These are phyloP conservation scores for Aspergillus ibericus DNA, from an alignment of 2,329 filamentous ascomycete species.

Conservation along the genomic window DNA sequence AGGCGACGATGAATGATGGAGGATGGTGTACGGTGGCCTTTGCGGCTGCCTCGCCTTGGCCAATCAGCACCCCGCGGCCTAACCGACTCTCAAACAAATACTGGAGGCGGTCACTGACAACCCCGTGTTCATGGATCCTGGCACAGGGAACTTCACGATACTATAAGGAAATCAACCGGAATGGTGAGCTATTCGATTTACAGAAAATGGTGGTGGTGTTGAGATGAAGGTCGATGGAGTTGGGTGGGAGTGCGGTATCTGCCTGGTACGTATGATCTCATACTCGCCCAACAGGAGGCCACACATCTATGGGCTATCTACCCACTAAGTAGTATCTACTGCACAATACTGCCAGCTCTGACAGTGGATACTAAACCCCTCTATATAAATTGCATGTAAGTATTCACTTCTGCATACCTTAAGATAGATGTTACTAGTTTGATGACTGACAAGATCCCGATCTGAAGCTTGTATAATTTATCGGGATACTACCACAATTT, in stretches of 20 bases:
- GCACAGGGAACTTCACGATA: neutral
- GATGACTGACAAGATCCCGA: no score
- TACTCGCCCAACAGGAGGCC: neutral
- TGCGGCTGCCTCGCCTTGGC: conserved; percentile 26
- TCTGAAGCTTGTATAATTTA: no score
- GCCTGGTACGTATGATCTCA: conserved; percentile 9
- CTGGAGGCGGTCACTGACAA: neutral
- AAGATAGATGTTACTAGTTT: no score
- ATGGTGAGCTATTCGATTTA: neutral
- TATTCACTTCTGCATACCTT: no score
- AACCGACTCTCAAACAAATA: conserved; percentile 12
- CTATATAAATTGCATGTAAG: no score
- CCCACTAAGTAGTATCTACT: no score
- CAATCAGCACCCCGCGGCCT: conserved; percentile 34
- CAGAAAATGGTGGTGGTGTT: neutral
- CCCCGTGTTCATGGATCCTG: neutral
- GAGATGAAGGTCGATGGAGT: neutral
- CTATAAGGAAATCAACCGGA: no score
- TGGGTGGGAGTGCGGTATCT: neutral
- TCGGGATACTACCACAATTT: no score
- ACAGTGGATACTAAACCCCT: no score
- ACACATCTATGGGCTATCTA: no score
- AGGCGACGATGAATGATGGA: conserved; percentile 15
- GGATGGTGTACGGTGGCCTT: conserved; percentile 42
- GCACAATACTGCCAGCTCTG: no score